phyloP scores from a whole-genome alignment of 2,329 filamentous ascomycete genomes.

The Cyphellophora europaea region DNA sequence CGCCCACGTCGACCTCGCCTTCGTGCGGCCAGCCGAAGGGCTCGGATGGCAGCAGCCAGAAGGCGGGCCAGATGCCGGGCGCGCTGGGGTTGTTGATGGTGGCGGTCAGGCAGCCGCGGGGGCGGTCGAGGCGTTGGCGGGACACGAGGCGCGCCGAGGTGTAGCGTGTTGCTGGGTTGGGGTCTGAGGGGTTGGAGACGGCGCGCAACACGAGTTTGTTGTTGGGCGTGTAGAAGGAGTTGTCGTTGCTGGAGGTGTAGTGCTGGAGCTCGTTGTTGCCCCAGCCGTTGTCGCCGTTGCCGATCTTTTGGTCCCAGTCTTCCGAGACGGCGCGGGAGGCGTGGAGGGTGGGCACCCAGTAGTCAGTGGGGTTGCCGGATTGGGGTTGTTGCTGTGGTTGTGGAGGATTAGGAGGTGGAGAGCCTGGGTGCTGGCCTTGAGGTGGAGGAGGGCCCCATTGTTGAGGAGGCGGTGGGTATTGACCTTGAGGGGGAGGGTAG shows the following conservation, averaged over 20 bases:
- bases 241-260: conserved; percentile 11
- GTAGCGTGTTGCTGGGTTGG: conserved; percentile 14
- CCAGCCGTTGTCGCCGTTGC: conserved; percentile 18
- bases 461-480: conserved; percentile 2
- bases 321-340: conserved; percentile 8
- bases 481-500: background rate
- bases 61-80: conserved; percentile 17
- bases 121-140: conserved; percentile 12
- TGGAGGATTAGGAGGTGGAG: conserved; percentile 3
- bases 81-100: conserved; percentile 15
- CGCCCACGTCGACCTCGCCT: conserved; percentile 19
- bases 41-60: conserved; percentile 19
- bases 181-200: conserved; percentile 8
- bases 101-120: conserved; percentile 15
- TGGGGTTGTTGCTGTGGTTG: conserved; percentile 2
- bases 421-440: conserved; percentile 8
- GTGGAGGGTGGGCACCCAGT: conserved; percentile 17
- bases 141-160: conserved; percentile 18
- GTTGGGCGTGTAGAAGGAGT: conserved; percentile 10
- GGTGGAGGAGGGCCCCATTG: conserved; percentile 8
- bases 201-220: conserved; percentile 17
- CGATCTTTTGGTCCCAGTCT: conserved; percentile 17
- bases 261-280: conserved; percentile 19
- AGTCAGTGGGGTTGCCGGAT: conserved; percentile 3
- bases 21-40: conserved; percentile 18